Evolutionary conservation across 768 basidiomycete species (phyloP).

Genomic region (Guyanaporus albipodus): DNA sequence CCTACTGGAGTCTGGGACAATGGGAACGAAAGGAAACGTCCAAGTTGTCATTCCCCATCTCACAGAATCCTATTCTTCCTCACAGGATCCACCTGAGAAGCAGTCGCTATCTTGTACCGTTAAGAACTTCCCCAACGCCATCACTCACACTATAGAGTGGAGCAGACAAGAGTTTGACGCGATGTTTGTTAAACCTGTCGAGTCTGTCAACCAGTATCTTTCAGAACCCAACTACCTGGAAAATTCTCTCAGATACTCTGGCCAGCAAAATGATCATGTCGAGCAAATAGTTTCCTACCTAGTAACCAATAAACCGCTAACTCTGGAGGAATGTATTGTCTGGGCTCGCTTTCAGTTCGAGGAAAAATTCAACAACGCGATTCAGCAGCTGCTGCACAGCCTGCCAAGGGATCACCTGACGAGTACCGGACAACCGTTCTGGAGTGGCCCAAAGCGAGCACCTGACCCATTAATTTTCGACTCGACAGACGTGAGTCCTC

Average conservation of each 20-base stretch:
- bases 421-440: conserved; percentile 93
- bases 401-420: conserved; percentile 93
- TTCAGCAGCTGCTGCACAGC: conserved; percentile 89
- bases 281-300: conserved; percentile 86
- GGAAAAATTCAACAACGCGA: conserved; percentile 87
- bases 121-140: conserved; percentile 98
- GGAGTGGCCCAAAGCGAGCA: conserved; percentile 98
- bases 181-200: conserved; percentile 89
- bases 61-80: conserved; percentile 95
- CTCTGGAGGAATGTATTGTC: conserved; percentile 94
- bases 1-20: conserved; percentile 92
- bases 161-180: conserved; percentile 89
- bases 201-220: conserved; percentile 93
- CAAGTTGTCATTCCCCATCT: conserved; percentile 93
- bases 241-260: conserved; percentile 83
- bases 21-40: conserved; percentile 97
- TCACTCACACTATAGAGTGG: conserved; percentile 99
- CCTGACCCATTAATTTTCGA: conserved; percentile 88
- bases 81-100: conserved; percentile 98
- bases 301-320: conserved; percentile 88
- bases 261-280: conserved; percentile 86
- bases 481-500: conserved; percentile 69
- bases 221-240: conserved; percentile 96
- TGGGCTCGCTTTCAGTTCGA: conserved; percentile 98
- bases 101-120: conserved; percentile 95